phyloP scores from a whole-genome alignment of 371 early-diverging fungal genomes.

The Mucor lusitanicus region DNA sequence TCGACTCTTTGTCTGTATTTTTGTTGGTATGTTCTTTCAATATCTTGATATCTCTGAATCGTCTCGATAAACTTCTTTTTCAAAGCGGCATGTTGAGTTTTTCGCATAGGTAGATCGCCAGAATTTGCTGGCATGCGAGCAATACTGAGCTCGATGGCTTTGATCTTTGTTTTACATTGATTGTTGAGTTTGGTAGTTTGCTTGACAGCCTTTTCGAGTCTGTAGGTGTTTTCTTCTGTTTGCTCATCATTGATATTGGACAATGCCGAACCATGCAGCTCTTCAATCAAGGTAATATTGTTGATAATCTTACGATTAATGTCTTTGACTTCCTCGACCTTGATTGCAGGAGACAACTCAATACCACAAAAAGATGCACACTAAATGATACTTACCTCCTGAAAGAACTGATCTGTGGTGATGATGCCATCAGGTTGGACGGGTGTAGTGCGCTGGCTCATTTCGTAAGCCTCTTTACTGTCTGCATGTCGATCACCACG shows the following conservation, averaged over 20 bases:
- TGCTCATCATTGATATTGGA: constrained; percentile 75
- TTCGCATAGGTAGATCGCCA: constrained; percentile 70
- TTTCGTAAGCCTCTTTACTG: constrained; percentile 50
- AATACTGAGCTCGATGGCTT: constrained; percentile 63
- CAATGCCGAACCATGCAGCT: constrained; percentile 68
- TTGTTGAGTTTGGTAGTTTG: constrained; percentile 66
- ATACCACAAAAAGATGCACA: neutral
- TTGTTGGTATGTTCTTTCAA: constrained; percentile 77
- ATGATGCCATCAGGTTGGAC: constrained; percentile 18
- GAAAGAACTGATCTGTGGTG: constrained; percentile 52
- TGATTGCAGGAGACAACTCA: neutral
- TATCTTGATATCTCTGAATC: constrained; percentile 76
- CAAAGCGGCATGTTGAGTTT: constrained; percentile 55
- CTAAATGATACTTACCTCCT: constrained; percentile 31
- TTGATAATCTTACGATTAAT: constrained; percentile 62
- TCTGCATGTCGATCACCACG: constrained; percentile 38
- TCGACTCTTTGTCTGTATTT: constrained; percentile 83
- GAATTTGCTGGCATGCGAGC: constrained; percentile 46
- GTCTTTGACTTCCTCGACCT: constrained; percentile 74
- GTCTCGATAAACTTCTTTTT: constrained; percentile 81
- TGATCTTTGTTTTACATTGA: constrained; percentile 65
- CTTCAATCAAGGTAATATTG: constrained; percentile 69
- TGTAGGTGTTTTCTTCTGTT: constrained; percentile 55
- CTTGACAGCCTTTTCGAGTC: constrained; percentile 68
- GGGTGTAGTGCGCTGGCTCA: constrained; percentile 27